Percentiles rank a stretch among this genome's conserved stretches.
Conservation (phyloP, 805 yeast genomes). For the Barnettozyma sp. region DNA sequence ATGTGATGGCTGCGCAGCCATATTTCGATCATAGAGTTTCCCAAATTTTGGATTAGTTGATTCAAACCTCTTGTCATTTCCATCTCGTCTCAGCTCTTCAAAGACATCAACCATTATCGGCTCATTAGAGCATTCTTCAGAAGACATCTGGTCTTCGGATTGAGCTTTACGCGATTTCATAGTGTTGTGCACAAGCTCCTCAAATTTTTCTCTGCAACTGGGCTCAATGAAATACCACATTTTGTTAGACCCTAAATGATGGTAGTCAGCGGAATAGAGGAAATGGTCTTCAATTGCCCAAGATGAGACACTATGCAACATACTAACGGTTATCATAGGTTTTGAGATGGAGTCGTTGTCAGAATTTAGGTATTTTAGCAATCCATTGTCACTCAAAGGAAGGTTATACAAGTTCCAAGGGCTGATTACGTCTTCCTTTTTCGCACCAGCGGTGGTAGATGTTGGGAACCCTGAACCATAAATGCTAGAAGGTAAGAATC, state of each 20-base stretch:
- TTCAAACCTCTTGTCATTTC: conserved; percentile 12
- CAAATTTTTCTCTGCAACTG: conserved; percentile 45
- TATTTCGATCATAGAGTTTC: conserved; percentile 15
- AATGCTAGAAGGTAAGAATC: conserved; percentile 27
- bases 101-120: conserved; percentile 15
- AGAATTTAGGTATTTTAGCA: conserved; percentile 39
- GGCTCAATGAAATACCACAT: conserved; percentile 62
- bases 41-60: conserved; percentile 15
- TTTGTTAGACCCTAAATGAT: conserved; percentile 47
- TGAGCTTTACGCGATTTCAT: conserved; percentile 19
- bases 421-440: conserved; percentile 18
- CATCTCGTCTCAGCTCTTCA: conserved; percentile 16
- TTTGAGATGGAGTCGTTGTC: conserved; percentile 36
- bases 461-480: conserved; percentile 36
- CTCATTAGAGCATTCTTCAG: conserved; percentile 9
- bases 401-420: conserved; percentile 58
- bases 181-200: conserved; percentile 45
- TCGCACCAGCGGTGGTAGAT: conserved; percentile 3
- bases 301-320: conserved; percentile 46
- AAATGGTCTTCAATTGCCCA: conserved; percentile 61
- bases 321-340: conserved; percentile 43
- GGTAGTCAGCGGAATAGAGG: conserved; percentile 45
- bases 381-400: conserved; percentile 41
- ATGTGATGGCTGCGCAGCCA: conserved; percentile 5
- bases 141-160: not conserved